Base-by-base conservation (phyloP, 106 monocot genomes). In the Narthecium ossifragum region DNA sequence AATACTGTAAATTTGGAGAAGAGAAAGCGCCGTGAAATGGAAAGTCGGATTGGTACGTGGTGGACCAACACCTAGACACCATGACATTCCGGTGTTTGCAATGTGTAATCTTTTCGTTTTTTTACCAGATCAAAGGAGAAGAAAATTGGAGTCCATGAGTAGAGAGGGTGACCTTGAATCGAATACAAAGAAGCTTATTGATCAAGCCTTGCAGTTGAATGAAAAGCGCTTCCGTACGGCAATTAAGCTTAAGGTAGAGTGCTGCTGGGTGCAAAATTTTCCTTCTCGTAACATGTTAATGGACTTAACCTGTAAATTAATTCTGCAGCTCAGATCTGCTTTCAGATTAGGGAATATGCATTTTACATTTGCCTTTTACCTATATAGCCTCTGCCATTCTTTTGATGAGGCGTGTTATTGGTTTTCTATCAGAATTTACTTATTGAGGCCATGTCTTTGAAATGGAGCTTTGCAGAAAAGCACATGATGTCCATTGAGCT, bases 221-320 rank as follows among this genome's bases (percentile, higher is more conserved):
- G 70, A 65, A 31, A 60, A 78, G 24, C 75, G 96, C 2, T 98
- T 79, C 52, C 48, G 74, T 25, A 40, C 74, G 46, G 84, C 84
- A 62, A 72, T 74, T 33, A 73, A 87, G 65, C 70, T 81, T 25
- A 90, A 94, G 80, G 94, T 90, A n/a, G n/a, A n/a, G n/a, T n/a
- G n/a, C n/a, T n/a, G n/a, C n/a, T n/a, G n/a, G n/a, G n/a, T n/a
- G n/a, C n/a, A n/a, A n/a, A n/a, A n/a, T n/a, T n/a, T n/a, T n/a
- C n/a, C n/a, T n/a, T n/a, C n/a, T n/a, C n/a, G n/a, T n/a, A n/a
- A n/a, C n/a, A n/a, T n/a, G n/a, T n/a, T n/a, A n/a, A n/a, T n/a
- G n/a, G n/a, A n/a, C n/a, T n/a, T n/a, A n/a, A n/a, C n/a, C n/a
- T n/a, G n/a, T n/a, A n/a, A n/a, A n/a, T n/a, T n/a, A n/a, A n/a